These are phyloP conservation scores for Atkinsonella hypoxylon DNA, from an alignment of 2,329 filamentous ascomycete species.

Conservation along the genomic window DNA sequence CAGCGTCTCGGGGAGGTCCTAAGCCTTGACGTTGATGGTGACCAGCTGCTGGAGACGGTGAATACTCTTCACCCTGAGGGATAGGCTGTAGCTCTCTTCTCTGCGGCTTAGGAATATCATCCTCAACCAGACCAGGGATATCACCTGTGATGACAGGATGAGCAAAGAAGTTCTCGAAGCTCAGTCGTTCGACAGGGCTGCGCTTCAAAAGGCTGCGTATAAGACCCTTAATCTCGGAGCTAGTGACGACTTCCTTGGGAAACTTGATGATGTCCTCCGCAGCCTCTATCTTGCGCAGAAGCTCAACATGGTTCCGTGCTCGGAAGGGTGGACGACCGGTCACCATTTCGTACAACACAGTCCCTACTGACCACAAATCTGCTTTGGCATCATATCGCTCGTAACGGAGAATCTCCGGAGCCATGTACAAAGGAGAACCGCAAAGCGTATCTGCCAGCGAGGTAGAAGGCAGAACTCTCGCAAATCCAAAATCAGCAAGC, in stretches of 20 bases:
- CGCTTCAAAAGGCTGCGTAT: constrained; percentile 75
- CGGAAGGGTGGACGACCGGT: constrained; percentile 82
- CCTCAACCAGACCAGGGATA: constrained; percentile 71
- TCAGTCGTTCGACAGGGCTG: constrained; percentile 72
- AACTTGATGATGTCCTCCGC: constrained; percentile 80
- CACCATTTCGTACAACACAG: constrained; percentile 92
- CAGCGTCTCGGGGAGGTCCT: constrained; percentile 21
- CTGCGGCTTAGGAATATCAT: constrained; percentile 47
- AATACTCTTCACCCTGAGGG: constrained; percentile 18
- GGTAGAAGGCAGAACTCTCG: constrained; percentile 77
- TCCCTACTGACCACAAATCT: constrained; percentile 95
- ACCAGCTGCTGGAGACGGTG: constrained; percentile 14
- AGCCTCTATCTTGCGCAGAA: constrained; percentile 83
- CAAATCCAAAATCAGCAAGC: constrained; percentile 97
- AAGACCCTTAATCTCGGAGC: constrained; percentile 64
- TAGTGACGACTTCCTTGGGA: constrained; percentile 58
- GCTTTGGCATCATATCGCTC: constrained; percentile 96
- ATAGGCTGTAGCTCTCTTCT: constrained; percentile 24
- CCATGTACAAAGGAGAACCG: constrained; percentile 96
- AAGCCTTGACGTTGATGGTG: constrained; percentile 26
- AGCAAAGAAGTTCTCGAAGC: constrained; percentile 75
- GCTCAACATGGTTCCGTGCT: constrained; percentile 86
- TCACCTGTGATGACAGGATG: constrained; percentile 59
- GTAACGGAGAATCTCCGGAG: constrained; percentile 91
- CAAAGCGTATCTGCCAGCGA: constrained; percentile 92